Conservation (phyloP, 345 rosid genomes). For the Lenwebbia sp. region DNA sequence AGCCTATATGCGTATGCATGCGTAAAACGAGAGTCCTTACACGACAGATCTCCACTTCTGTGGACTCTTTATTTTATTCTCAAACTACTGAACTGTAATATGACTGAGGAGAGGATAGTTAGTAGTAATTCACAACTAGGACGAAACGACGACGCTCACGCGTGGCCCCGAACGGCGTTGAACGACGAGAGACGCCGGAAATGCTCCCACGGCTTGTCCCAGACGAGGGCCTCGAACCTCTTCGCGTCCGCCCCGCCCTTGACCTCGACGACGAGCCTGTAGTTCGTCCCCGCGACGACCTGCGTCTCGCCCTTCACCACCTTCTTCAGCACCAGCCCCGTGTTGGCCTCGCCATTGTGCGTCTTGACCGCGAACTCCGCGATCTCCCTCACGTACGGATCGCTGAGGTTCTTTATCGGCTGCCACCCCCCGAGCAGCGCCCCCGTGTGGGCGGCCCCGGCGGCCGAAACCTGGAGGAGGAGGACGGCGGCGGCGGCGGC, state of each 20-base stretch:
- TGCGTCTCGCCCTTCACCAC: constrained; percentile 40
- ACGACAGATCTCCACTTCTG: not conserved
- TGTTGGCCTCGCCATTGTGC: constrained; percentile 9
- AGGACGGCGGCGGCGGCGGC: not conserved
- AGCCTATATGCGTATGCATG: too few species aligned
- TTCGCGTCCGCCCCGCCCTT: not conserved
- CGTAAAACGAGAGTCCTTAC: too few species aligned
- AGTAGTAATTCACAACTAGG: not conserved
- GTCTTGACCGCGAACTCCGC: constrained; percentile 39
- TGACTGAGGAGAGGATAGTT: not conserved
- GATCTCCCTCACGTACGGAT: constrained; percentile 36
- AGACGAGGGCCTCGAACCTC: constrained; percentile 35
- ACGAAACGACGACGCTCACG: not conserved
- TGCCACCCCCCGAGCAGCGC: constrained; percentile 30
- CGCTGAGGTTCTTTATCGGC: constrained; percentile 31
- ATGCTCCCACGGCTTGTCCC: constrained; percentile 35
- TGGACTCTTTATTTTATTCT: not conserved
- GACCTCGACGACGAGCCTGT: constrained; percentile 25
- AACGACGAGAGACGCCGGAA: not conserved
- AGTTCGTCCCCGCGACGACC: constrained; percentile 42
- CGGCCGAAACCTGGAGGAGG: not conserved
- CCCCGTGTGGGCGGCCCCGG: not conserved
- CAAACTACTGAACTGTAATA: not conserved
- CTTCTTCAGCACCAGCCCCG: constrained; percentile 7
- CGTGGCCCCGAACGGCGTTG: not conserved